Conservation (phyloP, 768 basidiomycete species). For the Inosperma sp. region DNA sequence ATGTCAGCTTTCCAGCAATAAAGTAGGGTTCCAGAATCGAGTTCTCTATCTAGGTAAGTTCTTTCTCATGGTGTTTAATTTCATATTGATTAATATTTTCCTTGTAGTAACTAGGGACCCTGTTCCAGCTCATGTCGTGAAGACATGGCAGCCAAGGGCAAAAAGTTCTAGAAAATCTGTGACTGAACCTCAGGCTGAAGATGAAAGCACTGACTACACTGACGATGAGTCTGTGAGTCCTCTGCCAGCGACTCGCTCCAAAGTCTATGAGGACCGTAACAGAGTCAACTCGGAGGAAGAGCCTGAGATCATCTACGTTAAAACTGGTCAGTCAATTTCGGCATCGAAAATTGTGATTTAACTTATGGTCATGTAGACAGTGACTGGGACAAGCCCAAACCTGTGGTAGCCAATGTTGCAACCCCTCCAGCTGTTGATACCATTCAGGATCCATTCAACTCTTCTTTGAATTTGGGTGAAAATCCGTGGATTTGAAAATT, state of each 20-base stretch:
- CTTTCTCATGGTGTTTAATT: neutral
- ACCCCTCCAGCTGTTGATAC: neutral
- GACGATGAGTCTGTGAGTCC: neutral
- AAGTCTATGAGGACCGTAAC: neutral
- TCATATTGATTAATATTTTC: neutral
- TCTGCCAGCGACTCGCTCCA: neutral
- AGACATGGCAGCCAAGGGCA: neutral
- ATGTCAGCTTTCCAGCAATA: constrained; percentile 7
- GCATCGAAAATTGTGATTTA: neutral
- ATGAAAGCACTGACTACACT: neutral
- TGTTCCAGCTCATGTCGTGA: neutral
- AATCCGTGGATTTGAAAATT: neutral
- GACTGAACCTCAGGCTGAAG: neutral
- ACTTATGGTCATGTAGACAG: neutral
- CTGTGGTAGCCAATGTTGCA: neutral
- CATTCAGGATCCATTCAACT: constrained; percentile 5
- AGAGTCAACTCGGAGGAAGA: neutral
- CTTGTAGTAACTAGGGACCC: constrained; percentile 1
- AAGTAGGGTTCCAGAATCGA: constrained; percentile 7
- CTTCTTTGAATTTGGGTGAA: constrained; percentile 1
- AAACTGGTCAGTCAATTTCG: neutral
- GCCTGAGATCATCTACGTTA: neutral
- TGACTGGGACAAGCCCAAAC: neutral
- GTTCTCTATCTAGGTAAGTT: constrained; percentile 9
- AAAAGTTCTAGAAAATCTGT: neutral